Conservation (phyloP, 495 filamentous ascomycete genomes). For the Podospora didyma region DNA sequence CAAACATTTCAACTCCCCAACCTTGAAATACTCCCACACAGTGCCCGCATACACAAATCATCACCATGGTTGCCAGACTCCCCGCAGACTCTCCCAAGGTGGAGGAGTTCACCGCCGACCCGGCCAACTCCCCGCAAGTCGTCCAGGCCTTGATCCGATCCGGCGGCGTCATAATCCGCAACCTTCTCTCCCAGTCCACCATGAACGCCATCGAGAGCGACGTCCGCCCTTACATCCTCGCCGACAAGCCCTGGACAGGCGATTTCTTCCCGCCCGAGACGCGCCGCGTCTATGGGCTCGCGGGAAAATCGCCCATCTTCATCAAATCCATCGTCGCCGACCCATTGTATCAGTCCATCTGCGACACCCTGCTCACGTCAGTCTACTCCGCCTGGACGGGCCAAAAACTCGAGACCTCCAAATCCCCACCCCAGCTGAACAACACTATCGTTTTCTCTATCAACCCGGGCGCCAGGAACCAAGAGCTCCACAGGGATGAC, state of each 20-base stretch:
- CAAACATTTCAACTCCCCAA: too few species aligned
- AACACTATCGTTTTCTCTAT: conserved; percentile 6
- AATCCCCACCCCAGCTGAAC: not conserved
- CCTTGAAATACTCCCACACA: too few species aligned
- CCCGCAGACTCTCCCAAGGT: not conserved
- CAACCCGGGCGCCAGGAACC: not conserved
- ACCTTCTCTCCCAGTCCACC: not conserved
- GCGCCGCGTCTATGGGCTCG: conserved; percentile 4
- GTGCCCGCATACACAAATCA: too few species aligned
- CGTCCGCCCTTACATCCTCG: not conserved
- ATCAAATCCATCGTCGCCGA: conserved; percentile 1
- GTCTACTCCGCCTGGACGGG: not conserved
- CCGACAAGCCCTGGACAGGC: conserved; percentile 3
- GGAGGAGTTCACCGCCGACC: not conserved
- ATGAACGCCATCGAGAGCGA: not conserved
- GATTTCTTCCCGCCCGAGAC: conserved; percentile 3
- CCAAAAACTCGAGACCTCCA: conserved; percentile 1
- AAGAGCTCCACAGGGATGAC: conserved; percentile 5
- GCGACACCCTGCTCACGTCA: not conserved
- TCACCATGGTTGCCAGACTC: too few species aligned
- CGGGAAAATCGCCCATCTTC: conserved; percentile 3
- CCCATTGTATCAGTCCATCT: conserved; percentile 2
- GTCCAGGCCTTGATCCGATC: not conserved
- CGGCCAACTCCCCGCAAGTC: not conserved
- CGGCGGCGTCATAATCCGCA: not conserved